Percentiles rank a stretch among this genome's conserved stretches.
These are phyloP conservation scores for Colletotrichum sp. DNA, from an alignment of 2,329 filamentous ascomycete species.

Conservation along the genomic window DNA sequence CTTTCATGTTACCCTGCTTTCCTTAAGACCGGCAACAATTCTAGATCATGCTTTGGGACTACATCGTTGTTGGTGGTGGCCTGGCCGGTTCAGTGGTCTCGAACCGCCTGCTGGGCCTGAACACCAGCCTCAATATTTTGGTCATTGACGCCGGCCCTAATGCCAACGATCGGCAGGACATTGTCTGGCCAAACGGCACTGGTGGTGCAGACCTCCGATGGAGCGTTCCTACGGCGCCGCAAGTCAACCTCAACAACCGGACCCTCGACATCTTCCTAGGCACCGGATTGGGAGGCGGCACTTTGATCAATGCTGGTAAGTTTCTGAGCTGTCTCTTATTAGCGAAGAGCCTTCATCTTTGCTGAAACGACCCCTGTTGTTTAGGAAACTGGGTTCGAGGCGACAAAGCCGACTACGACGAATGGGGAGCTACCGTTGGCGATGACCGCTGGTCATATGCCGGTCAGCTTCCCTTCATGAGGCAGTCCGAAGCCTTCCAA, in stretches of 20 bases:
- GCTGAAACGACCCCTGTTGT: fast-evolving
- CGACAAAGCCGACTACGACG: neutral
- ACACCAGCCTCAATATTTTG: neutral
- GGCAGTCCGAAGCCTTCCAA: neutral
- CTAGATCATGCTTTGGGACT: neutral
- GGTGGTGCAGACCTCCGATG: neutral
- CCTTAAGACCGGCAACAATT: neutral
- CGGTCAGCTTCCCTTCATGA: neutral
- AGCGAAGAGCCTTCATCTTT: no score
- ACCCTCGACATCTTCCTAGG: neutral
- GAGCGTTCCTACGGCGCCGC: neutral
- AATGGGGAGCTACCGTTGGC: neutral
- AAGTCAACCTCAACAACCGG: neutral
- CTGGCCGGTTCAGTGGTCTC: neutral
- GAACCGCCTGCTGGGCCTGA: neutral
- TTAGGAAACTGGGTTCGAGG: neutral
- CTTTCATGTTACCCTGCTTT: neutral
- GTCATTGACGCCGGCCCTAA: neutral
- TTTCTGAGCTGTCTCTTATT: neutral
- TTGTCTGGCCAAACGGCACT: neutral
- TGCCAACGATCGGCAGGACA: neutral
- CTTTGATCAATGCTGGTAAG: neutral
- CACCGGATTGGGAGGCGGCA: neutral
- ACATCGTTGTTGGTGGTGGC: neutral
- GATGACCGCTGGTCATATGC: neutral